Evolutionary conservation across 805 yeast species (phyloP), one percentile per base, ranked within the genome.

Genomic region (Debaryomyces hansenii): DNA sequence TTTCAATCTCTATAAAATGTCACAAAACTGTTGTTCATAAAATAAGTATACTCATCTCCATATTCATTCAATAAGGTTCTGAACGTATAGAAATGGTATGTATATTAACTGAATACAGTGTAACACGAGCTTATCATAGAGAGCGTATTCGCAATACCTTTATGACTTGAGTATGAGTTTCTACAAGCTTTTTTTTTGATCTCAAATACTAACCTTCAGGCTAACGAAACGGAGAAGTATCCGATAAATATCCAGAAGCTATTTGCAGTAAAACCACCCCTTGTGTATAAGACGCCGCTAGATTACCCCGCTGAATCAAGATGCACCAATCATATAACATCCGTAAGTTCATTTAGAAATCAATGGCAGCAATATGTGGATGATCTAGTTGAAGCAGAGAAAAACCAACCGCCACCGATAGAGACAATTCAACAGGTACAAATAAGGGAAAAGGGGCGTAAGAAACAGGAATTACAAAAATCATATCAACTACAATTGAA

Each of bases 241-340:
- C 77, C 77, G 0, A 56, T 61, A 5, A 66, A 65, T 34, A 67
- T 83, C 37, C 78, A 76, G 45, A 71, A 74, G 56, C 72, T 83
- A 21, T 84, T 84, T 56, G 70, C 71, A 5, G 84, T 87, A 4
- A 70, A 77, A 36, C 79, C 81, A 9, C 87, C 87, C 24, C 60
- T 80, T n/a, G 69, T 73, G 29, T 76, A 71, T 51, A 59, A 74
- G 8, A 64, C 57, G 27, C 83, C 83, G 0, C 56, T 64, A 2
- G 91, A 84, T 55, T 67, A 69, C 49, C 72, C 80, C 0, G 68
- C 77, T 1, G 77, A 72, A 27, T 38, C 66, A 11, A 64, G 92
- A 15, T 55, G 69, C 5, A 82, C 86, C 1, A 57, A 70, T 2
- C 44, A 56, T 29, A 69, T 85, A 12, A 54, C 77, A 1, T 83